Base-by-base conservation (phyloP, 768 basidiomycete species). In the Mrakia blollopis region DNA sequence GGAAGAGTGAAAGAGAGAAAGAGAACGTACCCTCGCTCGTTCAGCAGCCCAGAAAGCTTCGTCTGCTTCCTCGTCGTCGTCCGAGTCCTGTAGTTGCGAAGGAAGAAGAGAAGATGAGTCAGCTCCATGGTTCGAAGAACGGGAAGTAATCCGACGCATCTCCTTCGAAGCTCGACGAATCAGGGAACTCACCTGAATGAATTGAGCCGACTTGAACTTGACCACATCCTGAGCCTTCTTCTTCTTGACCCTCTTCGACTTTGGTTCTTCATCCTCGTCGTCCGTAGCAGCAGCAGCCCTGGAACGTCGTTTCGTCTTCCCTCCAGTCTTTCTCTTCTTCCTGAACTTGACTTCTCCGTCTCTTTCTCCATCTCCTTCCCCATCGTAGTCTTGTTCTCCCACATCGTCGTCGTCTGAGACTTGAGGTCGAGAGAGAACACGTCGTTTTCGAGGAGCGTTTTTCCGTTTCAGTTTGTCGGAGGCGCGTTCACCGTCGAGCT, bases 401-500 rank as follows among this genome's bases (percentile, higher is more conserved):
- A n/a, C 61, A 23, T 30, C 32, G 75, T 41, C 35, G 37, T 50
- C 75, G 23, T 71, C 75, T 35, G 52, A 70, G 67, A 60, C 67
- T 57, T 23, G 47, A 16, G 57, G 52, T 37, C 50, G 23, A 5
- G 44, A 28, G 47, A 41, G 35, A 39, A 13, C 21, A 11, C 39
- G 47, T 30, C 65, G 62, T 39, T 69, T 69, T 1, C 67, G 85
- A 30, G 87, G 82, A 11, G 85, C 83, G 81, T 90, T 89, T 85
- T 91, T 91, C 75, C 85, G 86, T 63, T 98, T 84, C 63, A 97
- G 85, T 70, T 91, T 87, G 3, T 89, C 79, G 0, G 83, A 86
- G 32, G 91, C 88, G 78, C 89, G 91, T 85, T 91, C 91, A 60
- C 91, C 92, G 65, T 90, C 87, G 50, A 92, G 86, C 77, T 78